phyloP scores from a whole-genome alignment of 352 stramenopile species.

The Thraustochytrium striatum region DNA sequence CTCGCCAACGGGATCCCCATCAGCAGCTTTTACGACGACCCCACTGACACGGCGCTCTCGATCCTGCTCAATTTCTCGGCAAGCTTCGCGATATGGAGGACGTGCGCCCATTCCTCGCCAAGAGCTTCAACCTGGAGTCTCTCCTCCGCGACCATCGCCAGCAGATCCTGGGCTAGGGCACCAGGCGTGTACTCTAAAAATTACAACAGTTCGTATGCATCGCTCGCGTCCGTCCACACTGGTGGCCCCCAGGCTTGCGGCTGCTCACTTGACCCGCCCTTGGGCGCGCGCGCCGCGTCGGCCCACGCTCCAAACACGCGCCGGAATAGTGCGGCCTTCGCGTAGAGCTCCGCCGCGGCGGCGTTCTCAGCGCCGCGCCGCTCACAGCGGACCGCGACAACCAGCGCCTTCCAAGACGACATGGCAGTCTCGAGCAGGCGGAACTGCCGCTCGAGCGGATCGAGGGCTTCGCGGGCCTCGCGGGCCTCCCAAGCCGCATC shows the following conservation, averaged over 20 bases:
- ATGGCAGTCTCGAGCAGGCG: too few relatives aligned
- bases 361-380: too few relatives aligned
- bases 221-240: neutral
- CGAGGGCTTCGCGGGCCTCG: too few relatives aligned
- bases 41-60: constrained; percentile 70
- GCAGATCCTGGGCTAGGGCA: neutral
- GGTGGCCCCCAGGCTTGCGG: neutral
- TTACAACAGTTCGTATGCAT: neutral
- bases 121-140: constrained; percentile 86
- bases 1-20: constrained; percentile 81
- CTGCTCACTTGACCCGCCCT: neutral
- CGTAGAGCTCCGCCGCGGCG: neutral
- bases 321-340: neutral
- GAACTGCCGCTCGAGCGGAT: too few relatives aligned
- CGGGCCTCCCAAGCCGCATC: neutral
- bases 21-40: constrained; percentile 76
- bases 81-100: constrained; percentile 72
- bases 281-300: neutral
- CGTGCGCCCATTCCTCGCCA: constrained; percentile 86
- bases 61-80: constrained; percentile 51
- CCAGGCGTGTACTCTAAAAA: neutral
- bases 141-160: neutral
- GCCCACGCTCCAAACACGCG: neutral
- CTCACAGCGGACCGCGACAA: too few relatives aligned
- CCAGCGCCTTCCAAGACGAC: too few relatives aligned